Percentiles rank a stretch among this genome's conserved stretches.
These are phyloP conservation scores for Ophiocordyceps camponoti-saundersi DNA, from an alignment of 2,329 filamentous ascomycete species.

Conservation along the genomic window DNA sequence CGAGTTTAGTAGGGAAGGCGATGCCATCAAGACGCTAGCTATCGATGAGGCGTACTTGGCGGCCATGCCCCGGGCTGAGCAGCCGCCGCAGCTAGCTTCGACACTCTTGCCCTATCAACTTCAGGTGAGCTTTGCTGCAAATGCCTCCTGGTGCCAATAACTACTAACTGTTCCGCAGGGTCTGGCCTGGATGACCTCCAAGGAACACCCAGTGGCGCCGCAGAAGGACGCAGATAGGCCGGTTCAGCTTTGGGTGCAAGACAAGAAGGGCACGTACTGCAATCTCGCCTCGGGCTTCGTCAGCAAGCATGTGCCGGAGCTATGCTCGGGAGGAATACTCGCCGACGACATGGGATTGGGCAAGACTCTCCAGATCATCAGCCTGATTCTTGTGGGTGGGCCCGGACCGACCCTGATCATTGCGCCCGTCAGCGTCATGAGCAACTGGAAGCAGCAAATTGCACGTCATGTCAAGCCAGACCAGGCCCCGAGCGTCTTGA, in stretches of 20 bases:
- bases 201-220: slow-evolving; percentile 55
- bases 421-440: slow-evolving; percentile 73
- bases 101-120: slow-evolving; percentile 64
- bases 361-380: slow-evolving; percentile 77
- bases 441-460: slow-evolving; percentile 76
- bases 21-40: slow-evolving; percentile 53
- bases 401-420: slow-evolving; percentile 59
- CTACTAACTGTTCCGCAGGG: slow-evolving; percentile 32
- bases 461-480: slow-evolving; percentile 50
- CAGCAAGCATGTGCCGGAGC: slow-evolving; percentile 34
- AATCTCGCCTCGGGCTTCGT: slow-evolving; percentile 44
- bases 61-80: slow-evolving; percentile 53
- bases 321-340: slow-evolving; percentile 69
- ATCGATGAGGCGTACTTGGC: slow-evolving; percentile 53
- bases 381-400: slow-evolving; percentile 46
- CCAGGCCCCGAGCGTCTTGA: slow-evolving; percentile 46
- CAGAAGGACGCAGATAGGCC: slow-evolving; percentile 34
- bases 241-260: slow-evolving; percentile 63
- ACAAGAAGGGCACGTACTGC: slow-evolving; percentile 36
- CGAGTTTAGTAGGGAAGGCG: slow-evolving; percentile 45
- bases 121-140: slow-evolving; percentile 21
- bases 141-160: no score
- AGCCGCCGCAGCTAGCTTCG: slow-evolving; percentile 48
- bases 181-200: slow-evolving; percentile 63
- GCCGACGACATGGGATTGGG: slow-evolving; percentile 85